A percentile compares a stretch with the other conserved stretches of the same genome.
phyloP scores from a whole-genome alignment of 1,284 basidiomycete species.

The Moesziomyces sp. region DNA sequence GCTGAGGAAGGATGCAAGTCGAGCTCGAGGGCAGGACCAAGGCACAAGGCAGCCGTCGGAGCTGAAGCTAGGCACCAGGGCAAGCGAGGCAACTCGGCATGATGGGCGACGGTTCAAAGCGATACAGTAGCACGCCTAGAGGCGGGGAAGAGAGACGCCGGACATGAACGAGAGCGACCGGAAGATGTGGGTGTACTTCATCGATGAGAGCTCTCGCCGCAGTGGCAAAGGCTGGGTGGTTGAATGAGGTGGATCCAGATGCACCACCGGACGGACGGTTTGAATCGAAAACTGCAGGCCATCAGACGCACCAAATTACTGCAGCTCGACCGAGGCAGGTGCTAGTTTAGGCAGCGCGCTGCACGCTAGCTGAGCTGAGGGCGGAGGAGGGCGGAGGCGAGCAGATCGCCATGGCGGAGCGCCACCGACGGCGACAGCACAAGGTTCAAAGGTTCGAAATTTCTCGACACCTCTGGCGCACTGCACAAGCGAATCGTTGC shows the following conservation, averaged over 20 bases:
- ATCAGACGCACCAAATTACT: constrained; percentile 1
- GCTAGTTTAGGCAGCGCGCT: no score
- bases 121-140: no score
- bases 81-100: not conserved
- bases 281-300: constrained; percentile 11
- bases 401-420: no score
- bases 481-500: no score
- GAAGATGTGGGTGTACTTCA: not conserved
- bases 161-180: not conserved
- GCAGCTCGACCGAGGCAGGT: constrained; percentile 2
- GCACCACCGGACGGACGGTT: not conserved
- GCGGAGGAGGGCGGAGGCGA: no score
- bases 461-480: no score
- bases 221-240: constrained; percentile 6
- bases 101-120: not conserved
- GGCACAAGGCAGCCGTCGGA: constrained; percentile 1
- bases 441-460: no score
- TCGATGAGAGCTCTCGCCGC: not conserved
- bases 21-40: no score
- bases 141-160: constrained; percentile 3
- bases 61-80: constrained; percentile 1
- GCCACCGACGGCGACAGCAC: no score
- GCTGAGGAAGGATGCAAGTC: no score
- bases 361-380: no score
- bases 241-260: constrained; percentile 7